These are phyloP conservation scores for Cucurbita pepo DNA, from an alignment of 306 rosid genomes.

Conservation along the genomic window DNA sequence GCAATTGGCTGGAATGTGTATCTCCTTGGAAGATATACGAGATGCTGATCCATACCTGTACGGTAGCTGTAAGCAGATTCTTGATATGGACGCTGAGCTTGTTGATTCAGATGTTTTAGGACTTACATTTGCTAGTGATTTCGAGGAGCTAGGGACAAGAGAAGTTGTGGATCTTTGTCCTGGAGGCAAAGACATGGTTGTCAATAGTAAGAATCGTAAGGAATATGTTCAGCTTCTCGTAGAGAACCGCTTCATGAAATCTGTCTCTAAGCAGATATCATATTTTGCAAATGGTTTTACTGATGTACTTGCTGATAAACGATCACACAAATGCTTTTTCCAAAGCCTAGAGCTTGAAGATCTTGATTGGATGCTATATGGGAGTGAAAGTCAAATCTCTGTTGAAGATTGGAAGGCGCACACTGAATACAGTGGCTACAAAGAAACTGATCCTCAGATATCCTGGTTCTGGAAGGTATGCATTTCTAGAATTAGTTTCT, in stretches of 20 bases:
- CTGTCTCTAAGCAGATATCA: slow-evolving; percentile 62
- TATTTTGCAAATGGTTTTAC: slow-evolving; percentile 65
- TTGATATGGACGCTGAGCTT: slow-evolving; percentile 63
- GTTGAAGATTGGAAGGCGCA: slow-evolving; percentile 91
- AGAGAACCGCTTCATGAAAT: slow-evolving; percentile 57
- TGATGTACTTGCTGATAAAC: slow-evolving; percentile 49
- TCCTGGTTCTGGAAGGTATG: slow-evolving; percentile 96
- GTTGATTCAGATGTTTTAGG: slow-evolving; percentile 85
- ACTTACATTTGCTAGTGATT: slow-evolving; percentile 77
- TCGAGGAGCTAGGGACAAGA: slow-evolving; percentile 72
- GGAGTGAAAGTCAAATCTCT: slow-evolving; percentile 52
- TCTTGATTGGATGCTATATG: slow-evolving; percentile 86
- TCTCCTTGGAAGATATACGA: slow-evolving; percentile 58
- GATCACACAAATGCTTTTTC: slow-evolving; percentile 34
- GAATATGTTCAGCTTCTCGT: slow-evolving; percentile 59
- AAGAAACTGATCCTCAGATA: slow-evolving; percentile 73
- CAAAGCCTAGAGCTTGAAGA: slow-evolving; percentile 63
- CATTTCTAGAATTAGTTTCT: slow-evolving; percentile 7
- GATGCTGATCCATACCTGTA: slow-evolving; percentile 71
- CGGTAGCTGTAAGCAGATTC: slow-evolving; percentile 65
- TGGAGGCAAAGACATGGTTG: slow-evolving; percentile 51
- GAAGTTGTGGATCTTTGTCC: slow-evolving; percentile 52
- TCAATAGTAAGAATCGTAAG: slow-evolving; percentile 56
- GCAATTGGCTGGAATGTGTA: slow-evolving; percentile 63
- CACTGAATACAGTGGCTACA: slow-evolving; percentile 72